Percentiles rank a stretch among this genome's conserved stretches.
phyloP scores from a whole-genome alignment of 2,329 filamentous ascomycete genomes.

The Monosporascus ibericus region DNA sequence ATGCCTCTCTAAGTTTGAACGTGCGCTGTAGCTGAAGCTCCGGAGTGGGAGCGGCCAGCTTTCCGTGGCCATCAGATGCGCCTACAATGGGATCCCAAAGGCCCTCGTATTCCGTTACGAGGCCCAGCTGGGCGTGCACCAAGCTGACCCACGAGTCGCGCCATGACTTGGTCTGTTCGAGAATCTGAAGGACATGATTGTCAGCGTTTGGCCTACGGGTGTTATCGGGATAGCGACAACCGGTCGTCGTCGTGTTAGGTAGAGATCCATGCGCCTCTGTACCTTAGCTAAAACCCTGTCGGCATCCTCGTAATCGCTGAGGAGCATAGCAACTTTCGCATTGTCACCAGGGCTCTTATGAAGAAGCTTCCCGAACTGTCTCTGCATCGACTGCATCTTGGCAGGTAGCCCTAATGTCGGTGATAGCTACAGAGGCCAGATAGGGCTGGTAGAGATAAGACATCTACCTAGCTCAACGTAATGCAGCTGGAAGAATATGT shows the following conservation, averaged over 20 bases:
- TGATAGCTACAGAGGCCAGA: not conserved
- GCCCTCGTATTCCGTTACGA: slow-evolving; percentile 61
- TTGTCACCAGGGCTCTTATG: slow-evolving; percentile 66
- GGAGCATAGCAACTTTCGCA: slow-evolving; percentile 65
- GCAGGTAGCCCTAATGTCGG: not conserved
- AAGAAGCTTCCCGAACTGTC: slow-evolving; percentile 67
- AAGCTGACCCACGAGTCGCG: slow-evolving; percentile 73
- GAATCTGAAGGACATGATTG: slow-evolving; percentile 48
- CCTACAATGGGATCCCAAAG: slow-evolving; percentile 74
- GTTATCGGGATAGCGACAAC: not conserved
- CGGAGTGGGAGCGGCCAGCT: slow-evolving; percentile 55
- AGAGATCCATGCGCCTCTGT: slow-evolving; percentile 14
- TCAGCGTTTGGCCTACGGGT: not conserved
- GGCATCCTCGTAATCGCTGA: slow-evolving; percentile 76
- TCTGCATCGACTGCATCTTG: slow-evolving; percentile 65
- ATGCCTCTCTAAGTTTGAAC: slow-evolving; percentile 58
- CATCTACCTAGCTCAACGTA: not conserved
- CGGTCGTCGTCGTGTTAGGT: too few species aligned
- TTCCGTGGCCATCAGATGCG: slow-evolving; percentile 50
- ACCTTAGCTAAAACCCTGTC: slow-evolving; percentile 70
- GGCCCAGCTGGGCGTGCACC: slow-evolving; percentile 60
- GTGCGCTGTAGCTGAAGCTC: slow-evolving; percentile 57
- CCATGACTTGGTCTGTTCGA: slow-evolving; percentile 70
- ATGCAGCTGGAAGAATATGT: not conserved
- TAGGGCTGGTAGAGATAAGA: not conserved